Base-by-base conservation (phyloP, 192 early-diverging fungal genomes). In the Obelidium mucronatum region DNA sequence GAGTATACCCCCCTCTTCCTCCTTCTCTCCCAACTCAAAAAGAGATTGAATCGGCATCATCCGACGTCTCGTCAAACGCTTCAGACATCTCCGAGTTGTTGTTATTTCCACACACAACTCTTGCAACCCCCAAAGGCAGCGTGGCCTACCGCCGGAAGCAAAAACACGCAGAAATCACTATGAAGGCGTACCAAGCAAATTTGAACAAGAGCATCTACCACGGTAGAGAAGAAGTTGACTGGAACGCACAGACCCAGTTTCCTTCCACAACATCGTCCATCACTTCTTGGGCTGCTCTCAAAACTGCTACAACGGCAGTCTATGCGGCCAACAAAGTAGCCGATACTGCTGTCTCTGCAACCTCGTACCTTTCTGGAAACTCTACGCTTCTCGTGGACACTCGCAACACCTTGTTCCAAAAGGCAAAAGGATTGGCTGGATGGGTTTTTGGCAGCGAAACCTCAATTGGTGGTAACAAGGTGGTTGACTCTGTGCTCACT, bases 401-500 rank as follows among this genome's bases (percentile, higher is more conserved):
- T 1, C 42, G 66, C 40, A 30, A 67, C 31, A 26, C 35, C 28
- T 39, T 67, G 17, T 36, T 51, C 31, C 15, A 8, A n/a, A 26
- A 8, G 1, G 66, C 44, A 22, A 67, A 67, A 34, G 30, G 66
- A 15, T 6, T 67, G 0, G 66, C 36, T 19, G 66, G 66, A 8
- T 67, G 66, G 66, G 30, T 58, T 22, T n/a, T 51, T 42, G 63
- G 63, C 15, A 37, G 63, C 28, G 40, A 65, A 37, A 31, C 33
- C n/a, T n/a, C n/a, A n/a, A 51, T 51, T 8, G 17, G 15, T 31
- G 40, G 66, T 28, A 44, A 44, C 11, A 67, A 67, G 42, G n/a
- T 24, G 13, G 66, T 30, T 15, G 11, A 13, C 8, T 26, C 5
- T 17, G n/a, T 51, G 8, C n/a, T 67, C 26, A 48, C n/a, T 24